Base-by-base conservation (phyloP, 164 flowering plant genomes). In the Sedum album region DNA sequence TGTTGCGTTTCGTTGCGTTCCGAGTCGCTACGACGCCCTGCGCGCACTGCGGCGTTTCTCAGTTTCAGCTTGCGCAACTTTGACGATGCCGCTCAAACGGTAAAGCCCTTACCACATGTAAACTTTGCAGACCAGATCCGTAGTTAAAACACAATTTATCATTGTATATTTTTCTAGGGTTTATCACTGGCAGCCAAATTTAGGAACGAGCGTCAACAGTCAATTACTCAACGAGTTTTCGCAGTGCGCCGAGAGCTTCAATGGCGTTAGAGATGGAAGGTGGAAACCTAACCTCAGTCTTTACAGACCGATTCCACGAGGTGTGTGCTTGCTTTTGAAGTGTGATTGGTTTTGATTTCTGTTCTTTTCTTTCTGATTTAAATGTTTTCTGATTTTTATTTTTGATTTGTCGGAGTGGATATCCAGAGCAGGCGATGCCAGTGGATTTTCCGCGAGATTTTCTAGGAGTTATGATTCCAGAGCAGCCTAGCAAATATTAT, bases 181-280 rank as follows among this genome's bases (percentile, higher is more conserved):
- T 80, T 78, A 89, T 66, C 86, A 89, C 70, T 91, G 98, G 97
- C 96, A 84, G 62, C 95, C 96, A 23, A 88, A 88, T 70, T 81
- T 85, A 3, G 97, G 96, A 39, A 66, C 86, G 1, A 79, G 90
- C 0, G 88, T 88, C 20, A 91, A 83, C 83, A 88, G 81, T 69
- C 96, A 87, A 72, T 86, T 89, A 69, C 82, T 91, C 15, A 83
- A 74, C 8, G 96, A 93, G 71, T 84, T 89, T 0, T 80, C 90
- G 14, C 98, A 91, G 63, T 89, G 93, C 70, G 84, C 79, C 18
- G 96, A 93, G 71, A 81, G 83, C 83, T 81, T 93, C 69, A 89
- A 86, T 71, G 96, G 90, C 46, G 77, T 76, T 62, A 93, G 87
- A 63, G 96, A 81, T 38, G 93, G 96, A 18, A 77, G 90, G n/a